A percentile compares a stretch with the other conserved stretches of the same genome.
Evolutionary conservation across 208 protist species (phyloP).

Genomic region (Lotmaria passim): DNA sequence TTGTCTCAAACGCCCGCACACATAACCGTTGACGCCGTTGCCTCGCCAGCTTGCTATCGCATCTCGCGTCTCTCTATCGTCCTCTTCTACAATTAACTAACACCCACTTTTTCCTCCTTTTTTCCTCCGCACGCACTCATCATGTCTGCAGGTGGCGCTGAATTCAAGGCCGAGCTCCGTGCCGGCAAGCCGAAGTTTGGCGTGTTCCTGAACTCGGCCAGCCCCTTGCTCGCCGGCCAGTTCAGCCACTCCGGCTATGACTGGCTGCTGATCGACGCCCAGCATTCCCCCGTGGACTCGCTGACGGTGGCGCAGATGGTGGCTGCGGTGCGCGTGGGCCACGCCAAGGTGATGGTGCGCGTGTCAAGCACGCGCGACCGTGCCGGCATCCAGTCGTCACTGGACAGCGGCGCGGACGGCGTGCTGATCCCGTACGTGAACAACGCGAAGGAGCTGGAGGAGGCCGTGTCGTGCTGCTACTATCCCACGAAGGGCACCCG

Average conservation of each 20-base stretch:
- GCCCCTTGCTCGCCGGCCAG: constrained; percentile 71
- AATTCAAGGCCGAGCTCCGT: constrained; percentile 83
- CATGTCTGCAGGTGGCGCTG: constrained; percentile 69
- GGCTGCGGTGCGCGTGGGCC: constrained; percentile 66
- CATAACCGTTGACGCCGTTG: not conserved
- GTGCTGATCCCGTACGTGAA: constrained; percentile 87
- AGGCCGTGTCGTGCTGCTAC: constrained; percentile 81
- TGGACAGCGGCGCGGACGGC: constrained; percentile 78
- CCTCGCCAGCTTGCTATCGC: not conserved
- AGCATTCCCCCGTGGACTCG: constrained; percentile 74
- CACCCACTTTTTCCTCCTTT: not conserved
- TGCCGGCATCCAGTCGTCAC: constrained; percentile 76
- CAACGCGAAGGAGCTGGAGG: constrained; percentile 71
- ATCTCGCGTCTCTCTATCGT: not conserved
- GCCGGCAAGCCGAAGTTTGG: constrained; percentile 86
- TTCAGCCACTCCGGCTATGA: constrained; percentile 86
- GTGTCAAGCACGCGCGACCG: constrained; percentile 76
- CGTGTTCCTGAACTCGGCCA: constrained; percentile 79
- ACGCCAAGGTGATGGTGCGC: constrained; percentile 72
- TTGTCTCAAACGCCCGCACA: not conserved
- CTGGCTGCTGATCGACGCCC: constrained; percentile 82
- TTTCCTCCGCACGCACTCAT: constrained; percentile 9
- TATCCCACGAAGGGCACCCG: constrained; percentile 79
- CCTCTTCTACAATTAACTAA: constrained; percentile 4
- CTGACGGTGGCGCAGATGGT: constrained; percentile 69